phyloP scores from a whole-genome alignment of 2,329 filamentous ascomycete genomes.

The Clathrospora elynae region DNA sequence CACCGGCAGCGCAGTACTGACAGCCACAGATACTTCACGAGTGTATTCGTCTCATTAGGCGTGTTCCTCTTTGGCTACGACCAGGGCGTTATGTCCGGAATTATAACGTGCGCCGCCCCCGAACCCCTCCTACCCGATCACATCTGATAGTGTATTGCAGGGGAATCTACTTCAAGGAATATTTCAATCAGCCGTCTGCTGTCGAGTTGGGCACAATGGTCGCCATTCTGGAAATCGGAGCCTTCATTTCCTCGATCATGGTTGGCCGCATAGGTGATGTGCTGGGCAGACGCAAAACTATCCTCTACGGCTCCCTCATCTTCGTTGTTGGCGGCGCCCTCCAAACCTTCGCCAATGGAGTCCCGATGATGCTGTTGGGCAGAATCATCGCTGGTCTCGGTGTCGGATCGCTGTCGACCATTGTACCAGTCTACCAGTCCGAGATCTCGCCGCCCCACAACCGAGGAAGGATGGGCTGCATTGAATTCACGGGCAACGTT shows the following conservation, averaged over 20 bases:
- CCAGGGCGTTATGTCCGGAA: constrained; percentile 84
- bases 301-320: constrained; percentile 89
- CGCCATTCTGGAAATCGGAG: constrained; percentile 91
- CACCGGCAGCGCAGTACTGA: constrained; percentile 12
- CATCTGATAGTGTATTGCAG: constrained; percentile 56
- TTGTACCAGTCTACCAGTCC: constrained; percentile 60
- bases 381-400: constrained; percentile 58
- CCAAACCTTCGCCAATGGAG: constrained; percentile 79
- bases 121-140: constrained; percentile 25
- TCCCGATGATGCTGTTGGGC: constrained; percentile 79
- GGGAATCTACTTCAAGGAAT: constrained; percentile 84
- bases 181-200: constrained; percentile 85
- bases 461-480: constrained; percentile 91
- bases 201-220: constrained; percentile 97
- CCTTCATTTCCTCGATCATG: constrained; percentile 83
- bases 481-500: constrained; percentile 98
- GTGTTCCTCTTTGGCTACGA: constrained; percentile 91
- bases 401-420: constrained; percentile 57
- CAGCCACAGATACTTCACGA: constrained; percentile 82
- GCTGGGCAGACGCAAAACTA: constrained; percentile 85
- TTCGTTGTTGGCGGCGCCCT: constrained; percentile 84
- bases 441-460: constrained; percentile 87
- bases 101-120: constrained; percentile 65
- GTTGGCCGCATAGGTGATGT: constrained; percentile 91
- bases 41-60: constrained; percentile 83